Base-by-base conservation (phyloP, 2,329 filamentous ascomycete species). In the Monosporascus sp. region DNA sequence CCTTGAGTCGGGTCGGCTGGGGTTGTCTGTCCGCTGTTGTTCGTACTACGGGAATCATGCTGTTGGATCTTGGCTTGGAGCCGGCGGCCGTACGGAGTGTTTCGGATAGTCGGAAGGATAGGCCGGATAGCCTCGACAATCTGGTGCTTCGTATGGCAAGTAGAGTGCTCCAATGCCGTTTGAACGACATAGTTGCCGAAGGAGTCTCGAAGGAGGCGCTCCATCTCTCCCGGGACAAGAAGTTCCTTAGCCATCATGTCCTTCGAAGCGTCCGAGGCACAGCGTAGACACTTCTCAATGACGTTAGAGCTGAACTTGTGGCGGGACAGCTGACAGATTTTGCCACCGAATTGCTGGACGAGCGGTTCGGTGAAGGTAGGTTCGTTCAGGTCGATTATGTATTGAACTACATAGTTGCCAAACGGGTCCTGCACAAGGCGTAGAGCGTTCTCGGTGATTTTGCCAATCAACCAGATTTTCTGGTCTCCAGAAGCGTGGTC, bases 251-350 rank as follows among this genome's bases (percentile, higher is more conserved):
- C 87, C 73, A 99, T 86, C 70, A 86, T 79, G 63, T 91, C 87
- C 68, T 88, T 91, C 50, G 88, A 88, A 9, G 81, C 77, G 24
- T 84, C 77, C 55, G 88, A 84, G 37, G 92, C 87, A 68, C 91
- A 96, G 53, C 94, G 91, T 55, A 97, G 76, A 65, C 89, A 92
- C 71, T 99, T 99, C 77, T 99, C 94, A 58, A 99, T 93, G 54
- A 99, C 94, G 64, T 99, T 99, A 65, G 94, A 97, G 75, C 91
- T 97, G 77, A 99, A 99, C 74, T 99, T 99, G 77, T 99, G 94
- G 69, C 91, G 92, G 6, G 94, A 97, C 17, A 81, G 81, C 72
- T 72, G 81, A 66, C 69, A 88, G 76, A 83, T 89, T 77, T 79
- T 80, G 63, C 87, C 87, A 52, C 81, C 76, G 76, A 99, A 97